Base-by-base conservation (phyloP, 2,329 filamentous ascomycete genomes). In the Phialemonium atrogriseum region DNA sequence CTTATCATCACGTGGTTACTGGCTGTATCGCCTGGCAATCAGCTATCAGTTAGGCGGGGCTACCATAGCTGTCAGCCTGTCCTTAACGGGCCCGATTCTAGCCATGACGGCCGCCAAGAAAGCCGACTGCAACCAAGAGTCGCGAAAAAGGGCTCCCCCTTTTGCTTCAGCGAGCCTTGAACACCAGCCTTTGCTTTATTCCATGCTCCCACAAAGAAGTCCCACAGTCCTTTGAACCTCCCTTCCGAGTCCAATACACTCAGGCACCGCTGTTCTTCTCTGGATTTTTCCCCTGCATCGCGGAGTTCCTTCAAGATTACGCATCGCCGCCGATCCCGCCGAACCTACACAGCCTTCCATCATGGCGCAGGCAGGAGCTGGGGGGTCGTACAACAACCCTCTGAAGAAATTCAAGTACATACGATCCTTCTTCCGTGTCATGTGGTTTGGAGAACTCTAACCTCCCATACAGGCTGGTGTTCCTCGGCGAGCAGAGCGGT, bases 401-500 rank as follows among this genome's bases (percentile, higher is more conserved):
- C 71, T 98, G 66, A 98, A 98, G 84, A 98, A 98, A 66, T 98
- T 96, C 82, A 98, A 98, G 88, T 95, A 70, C 37, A 63, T 34
- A 10, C 30, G 6, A 27, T 27, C 16, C 17, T 14, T 33, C 38
- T 44, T 30, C 9, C 12, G n/a, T n/a, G 26, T 19, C 15, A 5
- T 12, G 19, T 30, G 28, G 24, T 21, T 16, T 20, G 24, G 21
- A 20, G 9, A 18, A 24, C 36, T 13, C 21, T 24, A 22, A 16
- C 26, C 8, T 26, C 25, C 9, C 28, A 32, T 40, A 36, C 49
- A 94, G 88, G 68, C 68, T 98, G 62, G 91, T 98, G 47, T 98
- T 98, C 62, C 68, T 98, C 42, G 91, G 91, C 55, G 91, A 98
- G 67, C 91, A 98, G 65, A 96, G 89, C 61, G 91, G 89, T 95